phyloP scores from a whole-genome alignment of 2,329 filamentous ascomycete species.

The Microdochium bolleyi region DNA sequence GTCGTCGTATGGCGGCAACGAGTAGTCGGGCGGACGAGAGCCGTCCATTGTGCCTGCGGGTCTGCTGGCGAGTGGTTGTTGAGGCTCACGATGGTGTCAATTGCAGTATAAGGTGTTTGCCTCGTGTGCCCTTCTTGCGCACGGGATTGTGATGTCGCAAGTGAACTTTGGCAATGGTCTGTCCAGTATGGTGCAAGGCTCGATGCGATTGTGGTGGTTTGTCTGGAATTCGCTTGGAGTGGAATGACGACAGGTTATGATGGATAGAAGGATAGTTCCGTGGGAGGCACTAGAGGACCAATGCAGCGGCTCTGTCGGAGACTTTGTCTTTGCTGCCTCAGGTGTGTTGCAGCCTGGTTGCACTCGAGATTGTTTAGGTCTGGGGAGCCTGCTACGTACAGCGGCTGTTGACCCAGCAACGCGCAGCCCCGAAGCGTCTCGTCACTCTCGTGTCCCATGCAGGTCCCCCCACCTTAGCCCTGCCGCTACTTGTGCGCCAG shows the following conservation, averaged over 20 bases:
- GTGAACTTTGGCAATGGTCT: neutral
- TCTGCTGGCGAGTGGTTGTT: neutral
- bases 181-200: neutral
- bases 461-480: neutral
- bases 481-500: neutral
- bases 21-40: constrained; percentile 48
- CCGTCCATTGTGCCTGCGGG: constrained; percentile 32
- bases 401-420: constrained; percentile 3
- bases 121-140: neutral
- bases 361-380: neutral
- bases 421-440: neutral
- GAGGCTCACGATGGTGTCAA: neutral
- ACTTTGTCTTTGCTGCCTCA: neutral
- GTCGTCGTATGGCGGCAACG: constrained; percentile 47
- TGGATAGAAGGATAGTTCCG: neutral
- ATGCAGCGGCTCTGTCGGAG: neutral
- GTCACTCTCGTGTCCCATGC: neutral
- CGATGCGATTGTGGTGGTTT: neutral
- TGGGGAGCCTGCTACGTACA: neutral
- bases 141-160: neutral
- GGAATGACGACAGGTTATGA: neutral
- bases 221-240: neutral
- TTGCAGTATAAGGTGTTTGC: neutral
- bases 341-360: neutral
- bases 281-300: too few species aligned